phyloP scores from a whole-genome alignment of 495 filamentous ascomycete species.

The Bombardia bombarda region DNA sequence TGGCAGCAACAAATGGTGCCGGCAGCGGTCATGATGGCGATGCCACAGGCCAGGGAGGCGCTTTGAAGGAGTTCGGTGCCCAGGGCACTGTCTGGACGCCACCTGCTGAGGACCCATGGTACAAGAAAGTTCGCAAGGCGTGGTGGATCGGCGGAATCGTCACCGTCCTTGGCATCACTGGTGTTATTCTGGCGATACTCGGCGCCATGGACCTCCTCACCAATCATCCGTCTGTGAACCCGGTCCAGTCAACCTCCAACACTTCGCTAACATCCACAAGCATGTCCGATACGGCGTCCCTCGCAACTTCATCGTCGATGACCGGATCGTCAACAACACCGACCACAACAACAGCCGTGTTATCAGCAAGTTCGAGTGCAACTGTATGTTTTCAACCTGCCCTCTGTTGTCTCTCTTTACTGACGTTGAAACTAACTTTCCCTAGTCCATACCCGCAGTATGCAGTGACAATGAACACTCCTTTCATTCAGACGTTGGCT shows the following conservation, averaged over 20 bases:
- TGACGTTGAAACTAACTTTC: background rate
- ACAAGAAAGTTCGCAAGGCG: conserved; percentile 11
- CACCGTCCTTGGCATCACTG: conserved; percentile 13
- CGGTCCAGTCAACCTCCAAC: background rate
- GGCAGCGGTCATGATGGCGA: no score
- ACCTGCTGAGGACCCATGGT: conserved; percentile 15
- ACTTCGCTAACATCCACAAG: conserved; percentile 11
- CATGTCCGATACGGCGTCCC: background rate
- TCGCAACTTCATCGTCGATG: background rate
- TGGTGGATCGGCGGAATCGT: conserved; percentile 13
- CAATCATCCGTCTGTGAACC: conserved; percentile 6
- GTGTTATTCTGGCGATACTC: conserved; percentile 20
- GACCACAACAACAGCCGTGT: background rate
- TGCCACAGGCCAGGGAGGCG: conserved; percentile 5
- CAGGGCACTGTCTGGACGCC: conserved; percentile 9
- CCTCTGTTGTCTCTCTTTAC: background rate
- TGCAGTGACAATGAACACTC: no score
- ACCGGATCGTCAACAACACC: conserved; percentile 1
- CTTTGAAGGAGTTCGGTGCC: conserved; percentile 8
- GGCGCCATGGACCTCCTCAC: conserved; percentile 16
- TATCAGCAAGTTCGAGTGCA: conserved; percentile 1
- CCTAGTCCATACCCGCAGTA: no score
- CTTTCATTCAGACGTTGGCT: no score
- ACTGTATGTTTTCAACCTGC: background rate
- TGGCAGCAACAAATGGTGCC: conserved; percentile 1